Conservation (phyloP, 352 stramenopile genomes). For the Globisporangium spinosum region DNA sequence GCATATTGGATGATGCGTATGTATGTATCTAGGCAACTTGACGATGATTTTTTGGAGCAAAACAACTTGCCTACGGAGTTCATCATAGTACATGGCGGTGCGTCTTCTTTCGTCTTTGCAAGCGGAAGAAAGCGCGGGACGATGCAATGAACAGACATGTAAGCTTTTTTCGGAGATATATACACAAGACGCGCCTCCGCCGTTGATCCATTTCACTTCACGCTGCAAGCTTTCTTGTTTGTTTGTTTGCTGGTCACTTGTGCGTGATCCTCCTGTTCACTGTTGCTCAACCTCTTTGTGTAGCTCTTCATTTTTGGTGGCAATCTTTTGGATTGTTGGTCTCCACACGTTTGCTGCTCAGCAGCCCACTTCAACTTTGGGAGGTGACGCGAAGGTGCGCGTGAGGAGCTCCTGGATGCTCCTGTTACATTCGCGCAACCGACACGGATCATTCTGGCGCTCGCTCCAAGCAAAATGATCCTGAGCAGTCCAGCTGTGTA, state of each 20-base stretch:
- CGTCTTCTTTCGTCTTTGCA: neutral
- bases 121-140: neutral
- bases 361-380: conserved; percentile 8
- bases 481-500: neutral
- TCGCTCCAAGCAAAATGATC: neutral
- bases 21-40: conserved; percentile 13
- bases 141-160: neutral
- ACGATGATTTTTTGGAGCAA: conserved; percentile 9
- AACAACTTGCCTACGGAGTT: neutral
- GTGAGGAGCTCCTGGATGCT: neutral
- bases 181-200: neutral
- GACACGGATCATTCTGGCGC: conserved; percentile 5
- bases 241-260: neutral
- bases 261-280: neutral
- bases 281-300: neutral
- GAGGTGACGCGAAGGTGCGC: conserved; percentile 5
- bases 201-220: neutral
- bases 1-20: conserved; percentile 15
- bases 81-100: neutral
- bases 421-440: neutral
- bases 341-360: neutral
- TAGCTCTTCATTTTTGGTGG: neutral
- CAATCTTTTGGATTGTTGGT: neutral
- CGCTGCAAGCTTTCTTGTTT: neutral
- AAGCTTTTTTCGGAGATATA: neutral